Evolutionary conservation across 1,139 yeast species (phyloP), one percentile per base, ranked within the genome.

Genomic region (Yamadazyma jaroonii): DNA sequence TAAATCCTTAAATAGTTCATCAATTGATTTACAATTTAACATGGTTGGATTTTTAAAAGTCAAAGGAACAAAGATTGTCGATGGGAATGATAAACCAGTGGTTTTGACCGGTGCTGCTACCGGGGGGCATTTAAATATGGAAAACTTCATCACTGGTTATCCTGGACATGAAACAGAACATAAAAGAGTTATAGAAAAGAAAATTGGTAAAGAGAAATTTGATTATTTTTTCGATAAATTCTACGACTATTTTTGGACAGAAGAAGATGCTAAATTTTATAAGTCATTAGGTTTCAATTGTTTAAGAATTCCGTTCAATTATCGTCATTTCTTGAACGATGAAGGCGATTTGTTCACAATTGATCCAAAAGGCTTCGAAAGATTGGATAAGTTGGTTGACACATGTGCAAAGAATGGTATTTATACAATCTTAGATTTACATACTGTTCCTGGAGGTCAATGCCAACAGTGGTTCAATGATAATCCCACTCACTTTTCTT

Each of bases 381-480:
- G 59, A 32, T 52, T 68, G 39, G 73, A 68, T 46, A 50, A 56
- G 8, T 49, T 67, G 28, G 60, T 68, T 29, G 58, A 67, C 34
- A 52, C 59, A 27, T 68, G 74, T 45, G 49, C 67, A 22, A 48
- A 49, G 15, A 45, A 58, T 38, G 61, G 62, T 9, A 61, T 68
- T 37, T 68, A 67, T 47, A 63, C 69, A 27, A 58, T 68, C 35
- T 59, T 68, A 37, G 74, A 68, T 41, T 57, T 68, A 28, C 74
- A 68, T 42, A 55, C 73, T 15, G 61, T 57, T n/a, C 74, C 74
- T 10, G 74, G 74, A 20, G 74, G 74, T n/a, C 73, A 67, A 48
- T 65, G 64, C 46, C 74, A 67, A 46, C 73, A 65, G 49, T 68
- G 74, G 74, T 74, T 68, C 45, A 50, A 59, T 34, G 74, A 68